Conservation (phyloP, 1,284 basidiomycete species). For the Trichosporon faecale region DNA sequence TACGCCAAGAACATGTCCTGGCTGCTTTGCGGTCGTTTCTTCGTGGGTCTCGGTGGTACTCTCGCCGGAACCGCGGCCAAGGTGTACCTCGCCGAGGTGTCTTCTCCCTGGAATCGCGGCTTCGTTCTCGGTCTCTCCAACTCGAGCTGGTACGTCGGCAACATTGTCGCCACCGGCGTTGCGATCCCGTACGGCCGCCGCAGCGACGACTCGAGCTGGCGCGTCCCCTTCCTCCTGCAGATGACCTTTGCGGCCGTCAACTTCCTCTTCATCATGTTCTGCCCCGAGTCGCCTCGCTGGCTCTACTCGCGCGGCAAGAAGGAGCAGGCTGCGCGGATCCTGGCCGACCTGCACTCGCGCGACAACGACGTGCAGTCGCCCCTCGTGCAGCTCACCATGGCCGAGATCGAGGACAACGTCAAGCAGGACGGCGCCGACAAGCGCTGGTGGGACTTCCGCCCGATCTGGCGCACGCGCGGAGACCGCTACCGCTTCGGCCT, state of each 20-base stretch:
- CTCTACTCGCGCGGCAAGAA: slow-evolving; percentile 29
- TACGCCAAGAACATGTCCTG: slow-evolving; percentile 53
- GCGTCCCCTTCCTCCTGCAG: slow-evolving; percentile 58
- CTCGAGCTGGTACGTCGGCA: slow-evolving; percentile 58
- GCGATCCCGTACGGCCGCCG: slow-evolving; percentile 58
- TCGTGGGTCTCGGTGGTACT: slow-evolving; percentile 51
- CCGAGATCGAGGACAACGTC: slow-evolving; percentile 59
- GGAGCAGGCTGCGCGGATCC: slow-evolving; percentile 25
- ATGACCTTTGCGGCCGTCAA: slow-evolving; percentile 56
- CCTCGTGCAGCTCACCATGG: slow-evolving; percentile 57
- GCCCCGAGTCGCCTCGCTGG: slow-evolving; percentile 56
- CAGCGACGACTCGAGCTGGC: slow-evolving; percentile 55
- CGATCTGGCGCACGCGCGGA: slow-evolving; percentile 55
- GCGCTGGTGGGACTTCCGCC: slow-evolving; percentile 60
- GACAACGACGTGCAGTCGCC: slow-evolving; percentile 57
- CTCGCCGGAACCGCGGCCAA: slow-evolving; percentile 58
- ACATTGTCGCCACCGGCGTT: slow-evolving; percentile 58
- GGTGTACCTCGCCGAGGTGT: slow-evolving; percentile 58
- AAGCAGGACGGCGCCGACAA: slow-evolving; percentile 34
- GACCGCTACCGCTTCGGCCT: slow-evolving; percentile 58
- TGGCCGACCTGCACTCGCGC: slow-evolving; percentile 54
- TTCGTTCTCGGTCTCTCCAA: slow-evolving; percentile 56
- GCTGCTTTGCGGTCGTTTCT: slow-evolving; percentile 59
- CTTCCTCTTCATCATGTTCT: slow-evolving; percentile 53
- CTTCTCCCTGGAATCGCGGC: slow-evolving; percentile 57